Conservation (phyloP, 169 alveolate genomes). For the Ichthyophthirius multifiliis region DNA sequence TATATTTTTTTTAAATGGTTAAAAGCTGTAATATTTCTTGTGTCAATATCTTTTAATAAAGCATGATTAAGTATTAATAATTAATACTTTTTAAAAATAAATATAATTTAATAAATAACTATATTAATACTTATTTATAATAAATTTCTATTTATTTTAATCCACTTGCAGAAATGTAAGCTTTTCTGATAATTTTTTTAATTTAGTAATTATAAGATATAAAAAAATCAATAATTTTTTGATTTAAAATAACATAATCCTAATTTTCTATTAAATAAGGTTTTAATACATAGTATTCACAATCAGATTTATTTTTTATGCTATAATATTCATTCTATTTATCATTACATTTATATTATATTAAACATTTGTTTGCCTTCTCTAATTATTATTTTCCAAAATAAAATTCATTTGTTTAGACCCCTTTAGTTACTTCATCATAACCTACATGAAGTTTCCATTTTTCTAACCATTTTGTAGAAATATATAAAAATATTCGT, state of each 20-base stretch:
- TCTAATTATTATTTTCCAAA: neutral
- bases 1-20: neutral
- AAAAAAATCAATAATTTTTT: neutral
- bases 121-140: neutral
- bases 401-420: neutral
- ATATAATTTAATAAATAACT: too few relatives aligned
- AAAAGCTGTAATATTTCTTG: neutral
- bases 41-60: neutral
- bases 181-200: neutral
- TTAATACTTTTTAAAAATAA: too few relatives aligned
- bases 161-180: neutral
- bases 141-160: neutral
- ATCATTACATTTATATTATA: neutral
- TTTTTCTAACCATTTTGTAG: neutral
- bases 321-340: neutral
- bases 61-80: neutral
- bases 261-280: neutral
- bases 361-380: neutral
- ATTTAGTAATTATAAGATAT: neutral
- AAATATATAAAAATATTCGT: neutral
- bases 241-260: neutral
- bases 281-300: neutral
- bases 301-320: neutral
- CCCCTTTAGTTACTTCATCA: neutral
- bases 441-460: constrained; percentile 2